Evolutionary conservation across 306 rosid genomes (phyloP).

Genomic region (Acacia crassicarpa): DNA sequence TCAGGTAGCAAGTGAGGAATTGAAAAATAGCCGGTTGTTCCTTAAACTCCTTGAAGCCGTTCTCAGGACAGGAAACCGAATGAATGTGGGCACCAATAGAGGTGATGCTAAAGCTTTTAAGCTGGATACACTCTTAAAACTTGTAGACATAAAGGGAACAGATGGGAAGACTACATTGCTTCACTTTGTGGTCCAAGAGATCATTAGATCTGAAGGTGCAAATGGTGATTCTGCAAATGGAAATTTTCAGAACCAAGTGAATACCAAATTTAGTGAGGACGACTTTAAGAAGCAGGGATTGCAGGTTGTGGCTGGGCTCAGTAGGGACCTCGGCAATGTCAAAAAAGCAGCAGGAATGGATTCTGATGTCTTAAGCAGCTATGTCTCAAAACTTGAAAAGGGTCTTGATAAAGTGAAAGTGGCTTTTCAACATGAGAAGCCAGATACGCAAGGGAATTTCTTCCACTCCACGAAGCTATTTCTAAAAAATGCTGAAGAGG

Average conservation of each 20-base stretch:
- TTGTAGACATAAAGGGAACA: constrained; percentile 92
- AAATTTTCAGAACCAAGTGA: constrained; percentile 42
- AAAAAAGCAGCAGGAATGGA: constrained; percentile 98
- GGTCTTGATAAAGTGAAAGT: constrained; percentile 86
- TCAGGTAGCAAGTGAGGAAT: constrained; percentile 90
- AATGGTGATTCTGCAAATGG: constrained; percentile 58
- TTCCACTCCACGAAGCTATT: constrained; percentile 71
- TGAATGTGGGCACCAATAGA: constrained; percentile 96
- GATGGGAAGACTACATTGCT: constrained; percentile 97
- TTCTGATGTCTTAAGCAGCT: constrained; percentile 90
- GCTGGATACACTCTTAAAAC: constrained; percentile 88
- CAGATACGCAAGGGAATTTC: constrained; percentile 71
- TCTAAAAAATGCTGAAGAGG: constrained; percentile 81
- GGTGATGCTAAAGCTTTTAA: constrained; percentile 97
- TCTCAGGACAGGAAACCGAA: constrained; percentile 97
- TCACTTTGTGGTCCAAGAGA: constrained; percentile 99
- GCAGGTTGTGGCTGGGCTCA: constrained; percentile 82
- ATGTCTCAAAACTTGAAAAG: constrained; percentile 81
- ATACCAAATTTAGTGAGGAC: constrained; percentile 56
- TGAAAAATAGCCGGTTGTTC: constrained; percentile 86
- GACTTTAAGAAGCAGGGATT: constrained; percentile 87
- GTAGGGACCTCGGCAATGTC: constrained; percentile 82
- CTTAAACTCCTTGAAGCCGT: constrained; percentile 97
- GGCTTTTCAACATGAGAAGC: constrained; percentile 74
- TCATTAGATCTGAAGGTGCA: constrained; percentile 83